Conservation (phyloP, 352 stramenopile genomes). For the Thraustochytrium sp. region DNA sequence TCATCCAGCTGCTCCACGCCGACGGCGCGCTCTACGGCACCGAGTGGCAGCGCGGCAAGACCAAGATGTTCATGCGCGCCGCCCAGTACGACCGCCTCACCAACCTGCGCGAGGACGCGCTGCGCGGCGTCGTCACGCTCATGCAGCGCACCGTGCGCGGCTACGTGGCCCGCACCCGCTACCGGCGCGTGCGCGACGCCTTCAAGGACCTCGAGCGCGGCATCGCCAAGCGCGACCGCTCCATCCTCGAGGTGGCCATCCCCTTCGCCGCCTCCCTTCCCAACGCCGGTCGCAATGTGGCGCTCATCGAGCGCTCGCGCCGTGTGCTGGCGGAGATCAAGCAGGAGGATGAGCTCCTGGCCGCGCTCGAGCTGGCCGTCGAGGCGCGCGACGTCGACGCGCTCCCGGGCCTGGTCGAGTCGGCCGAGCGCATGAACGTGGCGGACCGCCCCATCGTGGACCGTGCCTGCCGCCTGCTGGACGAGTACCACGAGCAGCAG, state of each 20-base stretch:
- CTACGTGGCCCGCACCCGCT: slow-evolving; percentile 27
- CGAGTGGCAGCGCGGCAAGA: slow-evolving; percentile 55
- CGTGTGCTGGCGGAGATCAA: slow-evolving; percentile 33
- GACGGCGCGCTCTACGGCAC: slow-evolving; percentile 46
- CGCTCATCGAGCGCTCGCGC: not conserved
- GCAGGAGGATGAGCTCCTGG: slow-evolving; percentile 34
- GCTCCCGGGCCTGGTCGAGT: not conserved
- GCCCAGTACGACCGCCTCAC: slow-evolving; percentile 53
- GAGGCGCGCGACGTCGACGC: not conserved
- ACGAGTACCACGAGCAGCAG: slow-evolving; percentile 27
- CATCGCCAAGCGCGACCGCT: not conserved
- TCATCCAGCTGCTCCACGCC: slow-evolving; percentile 37
- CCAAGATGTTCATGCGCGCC: slow-evolving; percentile 58
- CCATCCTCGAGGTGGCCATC: not conserved
- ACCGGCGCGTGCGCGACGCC: slow-evolving; percentile 7
- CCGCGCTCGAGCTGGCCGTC: not conserved
- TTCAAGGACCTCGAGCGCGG: slow-evolving; percentile 6
- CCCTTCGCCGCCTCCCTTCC: slow-evolving; percentile 12
- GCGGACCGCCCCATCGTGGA: not conserved
- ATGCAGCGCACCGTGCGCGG: slow-evolving; percentile 48
- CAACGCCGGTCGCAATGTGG: slow-evolving; percentile 14
- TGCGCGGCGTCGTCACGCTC: slow-evolving; percentile 41
- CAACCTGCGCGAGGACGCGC: slow-evolving; percentile 51
- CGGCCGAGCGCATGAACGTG: slow-evolving; percentile 23
- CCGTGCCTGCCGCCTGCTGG: not conserved